phyloP scores from a whole-genome alignment of 352 stramenopile species.

The Phytophthora quininea region DNA sequence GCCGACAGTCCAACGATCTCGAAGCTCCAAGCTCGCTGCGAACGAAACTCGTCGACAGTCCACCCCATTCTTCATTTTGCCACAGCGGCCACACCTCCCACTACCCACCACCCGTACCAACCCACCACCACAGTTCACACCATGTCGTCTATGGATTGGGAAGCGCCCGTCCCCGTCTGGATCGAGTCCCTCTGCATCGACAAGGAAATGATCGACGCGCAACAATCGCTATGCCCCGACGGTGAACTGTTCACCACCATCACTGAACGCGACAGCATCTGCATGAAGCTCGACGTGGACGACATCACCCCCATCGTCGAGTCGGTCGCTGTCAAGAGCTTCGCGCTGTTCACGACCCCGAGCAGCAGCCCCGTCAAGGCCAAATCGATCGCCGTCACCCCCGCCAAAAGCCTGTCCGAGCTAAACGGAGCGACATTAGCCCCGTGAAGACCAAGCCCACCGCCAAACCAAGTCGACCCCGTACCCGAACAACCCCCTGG shows the following conservation, averaged over 20 bases:
- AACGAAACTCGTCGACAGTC: conserved; percentile 12
- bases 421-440: conserved; percentile 10
- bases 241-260: neutral
- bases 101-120: conserved; percentile 12
- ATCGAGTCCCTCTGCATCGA: conserved; percentile 37
- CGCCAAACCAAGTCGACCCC: conserved; percentile 14
- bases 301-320: conserved; percentile 7
- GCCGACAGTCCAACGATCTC: neutral
- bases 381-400: neutral
- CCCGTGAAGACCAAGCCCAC: conserved; percentile 18
- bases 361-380: conserved; percentile 7
- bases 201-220: conserved; percentile 23
- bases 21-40: conserved; percentile 2
- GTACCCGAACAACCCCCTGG: conserved; percentile 11
- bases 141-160: conserved; percentile 26
- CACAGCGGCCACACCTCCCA: conserved; percentile 23
- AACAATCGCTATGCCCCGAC: too few species aligned
- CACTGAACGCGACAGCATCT: conserved; percentile 5
- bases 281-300: conserved; percentile 2
- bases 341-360: neutral
- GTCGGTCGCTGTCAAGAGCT: conserved; percentile 5
- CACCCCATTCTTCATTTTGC: conserved; percentile 33
- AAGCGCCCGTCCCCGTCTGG: conserved; percentile 30
- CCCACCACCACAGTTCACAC: conserved; percentile 6
- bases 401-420: too few species aligned